Conservation (phyloP, 2,329 filamentous ascomycete species). For the Colletotrichum karsti region DNA sequence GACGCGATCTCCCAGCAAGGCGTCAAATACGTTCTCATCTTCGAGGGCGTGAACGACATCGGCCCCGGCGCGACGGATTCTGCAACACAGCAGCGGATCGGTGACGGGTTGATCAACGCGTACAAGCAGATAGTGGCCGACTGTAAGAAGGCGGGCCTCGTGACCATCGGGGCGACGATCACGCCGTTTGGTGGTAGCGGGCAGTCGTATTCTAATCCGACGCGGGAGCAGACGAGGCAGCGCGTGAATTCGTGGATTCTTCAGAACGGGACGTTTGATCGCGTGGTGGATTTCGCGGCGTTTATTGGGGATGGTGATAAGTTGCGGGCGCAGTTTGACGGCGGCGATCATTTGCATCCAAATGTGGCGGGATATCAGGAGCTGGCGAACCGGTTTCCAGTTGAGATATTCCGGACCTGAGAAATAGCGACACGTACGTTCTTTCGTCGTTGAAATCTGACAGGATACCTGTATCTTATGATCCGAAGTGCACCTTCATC, state of each 20-base stretch:
- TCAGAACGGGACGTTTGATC: constrained; percentile 62
- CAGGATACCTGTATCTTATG: too few species aligned
- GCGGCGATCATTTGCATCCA: constrained; percentile 73
- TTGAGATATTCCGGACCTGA: constrained; percentile 56
- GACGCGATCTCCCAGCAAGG: constrained; percentile 68
- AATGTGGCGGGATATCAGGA: constrained; percentile 67
- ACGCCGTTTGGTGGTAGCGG: constrained; percentile 66
- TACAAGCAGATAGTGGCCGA: constrained; percentile 66
- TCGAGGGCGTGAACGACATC: constrained; percentile 77
- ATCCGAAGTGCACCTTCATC: too few species aligned
- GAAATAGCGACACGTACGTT: too few species aligned
- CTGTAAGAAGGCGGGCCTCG: constrained; percentile 61
- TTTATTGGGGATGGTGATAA: constrained; percentile 60
- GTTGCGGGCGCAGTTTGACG: constrained; percentile 60
- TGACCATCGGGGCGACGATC: constrained; percentile 71
- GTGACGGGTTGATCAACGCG: constrained; percentile 60
- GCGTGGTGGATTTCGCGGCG: constrained; percentile 69
- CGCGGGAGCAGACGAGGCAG: constrained; percentile 64
- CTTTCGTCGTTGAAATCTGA: too few species aligned
- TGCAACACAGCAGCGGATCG: constrained; percentile 56
- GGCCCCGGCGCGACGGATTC: constrained; percentile 56
- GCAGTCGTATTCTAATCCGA: constrained; percentile 63
- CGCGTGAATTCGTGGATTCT: constrained; percentile 70
- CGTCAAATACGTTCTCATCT: constrained; percentile 69
- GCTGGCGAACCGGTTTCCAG: constrained; percentile 66